Percentiles rank a stretch among this genome's conserved stretches.
phyloP scores from a whole-genome alignment of 2,329 filamentous ascomycete genomes.

The Fusarium tjaetaba region DNA sequence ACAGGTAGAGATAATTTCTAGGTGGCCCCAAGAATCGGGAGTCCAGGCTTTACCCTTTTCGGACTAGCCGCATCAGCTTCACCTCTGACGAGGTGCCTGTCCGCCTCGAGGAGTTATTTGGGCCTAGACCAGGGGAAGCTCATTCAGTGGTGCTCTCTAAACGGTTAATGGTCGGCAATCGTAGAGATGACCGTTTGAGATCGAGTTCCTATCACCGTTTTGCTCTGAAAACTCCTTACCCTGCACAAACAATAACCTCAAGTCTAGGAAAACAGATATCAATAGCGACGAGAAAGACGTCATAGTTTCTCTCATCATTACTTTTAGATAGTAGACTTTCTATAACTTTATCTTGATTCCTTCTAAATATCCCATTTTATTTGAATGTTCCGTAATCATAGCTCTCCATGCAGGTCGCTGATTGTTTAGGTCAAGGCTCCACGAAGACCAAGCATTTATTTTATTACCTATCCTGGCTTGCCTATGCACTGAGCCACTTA shows the following conservation, averaged over 20 bases:
- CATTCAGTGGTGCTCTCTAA: neutral
- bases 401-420: neutral
- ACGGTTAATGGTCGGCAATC: slow-evolving; percentile 39
- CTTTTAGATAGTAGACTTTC: neutral
- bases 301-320: neutral
- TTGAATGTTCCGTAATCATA: too few species aligned
- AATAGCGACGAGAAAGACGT: neutral
- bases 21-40: slow-evolving; percentile 44
- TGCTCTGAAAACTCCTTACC: neutral
- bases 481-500: neutral
- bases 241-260: neutral
- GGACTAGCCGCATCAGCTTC: slow-evolving; percentile 35
- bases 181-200: neutral
- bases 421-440: neutral
- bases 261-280: neutral
- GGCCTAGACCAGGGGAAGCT: slow-evolving; percentile 33
- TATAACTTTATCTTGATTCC: neutral
- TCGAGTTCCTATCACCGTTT: neutral
- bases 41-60: slow-evolving; percentile 27
- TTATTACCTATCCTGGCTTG: neutral
- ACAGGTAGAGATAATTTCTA: slow-evolving; percentile 50
- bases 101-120: slow-evolving; percentile 15
- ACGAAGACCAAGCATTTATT: too few species aligned
- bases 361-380: neutral
- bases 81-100: slow-evolving; percentile 25